Evolutionary conservation across 768 basidiomycete genomes (phyloP), one percentile per base, ranked within the genome.

Genomic region (Macrolepiota dolichaula): DNA sequence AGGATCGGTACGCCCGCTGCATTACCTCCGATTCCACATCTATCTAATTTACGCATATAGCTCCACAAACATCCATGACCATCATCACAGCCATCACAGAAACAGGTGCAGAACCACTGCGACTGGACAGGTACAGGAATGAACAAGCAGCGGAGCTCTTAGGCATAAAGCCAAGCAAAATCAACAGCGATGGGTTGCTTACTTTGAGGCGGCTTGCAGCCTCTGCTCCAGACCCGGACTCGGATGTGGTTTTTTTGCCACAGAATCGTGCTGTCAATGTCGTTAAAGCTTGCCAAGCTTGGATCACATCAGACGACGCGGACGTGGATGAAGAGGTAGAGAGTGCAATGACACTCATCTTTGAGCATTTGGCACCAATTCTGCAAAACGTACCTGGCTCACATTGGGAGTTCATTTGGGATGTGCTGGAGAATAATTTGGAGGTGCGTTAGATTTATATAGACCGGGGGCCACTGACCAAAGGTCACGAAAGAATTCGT

Each of bases 331-430:
- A 94, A 64, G 87, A 89, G 51, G 80, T 95, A 2, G 91, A 97
- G 70, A 86, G 84, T 61, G 83, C 81, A 56, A 86, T 96, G 77
- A 86, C 90, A 6, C 71, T 86, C 62, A 70, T 97, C 2, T 92
- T 93, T 69, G 73, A 80, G 47, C 80, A 89, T 59, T 77, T 98
- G 1, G 92, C 87, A 1, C 95, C 96, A 2, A 89, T 98, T 57
- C 73, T 98, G 62, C 94, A 98, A 73, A 91, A 86, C 68, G 80
- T 96, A 1, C 78, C 85, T 13, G 97, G 96, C 0, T 77, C 82
- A 0, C 97, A 98, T 72, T 99, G 97, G 97, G 91, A 93, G 52
- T 83, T 95, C 36, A 85, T 95, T 4, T 96, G 92, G 70, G 95
- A 98, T 69, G 72, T 98, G 15, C 69, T 96, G 12, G 95, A 96